phyloP scores from a whole-genome alignment of 2,329 filamentous ascomycete species.

The Ascochyta lentis region DNA sequence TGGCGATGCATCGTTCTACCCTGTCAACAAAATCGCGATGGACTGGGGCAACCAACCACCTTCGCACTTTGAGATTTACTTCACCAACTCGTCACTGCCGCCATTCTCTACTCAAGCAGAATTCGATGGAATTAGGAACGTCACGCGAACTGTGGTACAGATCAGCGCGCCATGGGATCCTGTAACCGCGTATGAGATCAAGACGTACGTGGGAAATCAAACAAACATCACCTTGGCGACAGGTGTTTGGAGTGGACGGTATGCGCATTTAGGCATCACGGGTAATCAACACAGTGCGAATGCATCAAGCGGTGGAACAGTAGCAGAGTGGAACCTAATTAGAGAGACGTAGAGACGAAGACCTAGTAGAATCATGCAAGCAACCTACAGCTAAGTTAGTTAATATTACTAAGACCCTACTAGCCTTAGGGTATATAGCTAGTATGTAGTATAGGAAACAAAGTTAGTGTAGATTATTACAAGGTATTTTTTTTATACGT shows the following conservation, averaged over 20 bases:
- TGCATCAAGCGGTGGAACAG: constrained; percentile 55
- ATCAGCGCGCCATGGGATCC: constrained; percentile 54
- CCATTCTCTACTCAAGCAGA: constrained; percentile 19
- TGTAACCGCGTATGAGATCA: constrained; percentile 44
- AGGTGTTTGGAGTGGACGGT: constrained; percentile 53
- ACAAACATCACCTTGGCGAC: constrained; percentile 52
- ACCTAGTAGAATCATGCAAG: too few species aligned
- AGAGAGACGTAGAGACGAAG: constrained; percentile 6
- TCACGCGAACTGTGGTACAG: constrained; percentile 35
- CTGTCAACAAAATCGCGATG: constrained; percentile 60
- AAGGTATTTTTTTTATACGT: too few species aligned
- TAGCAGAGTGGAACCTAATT: constrained; percentile 60
- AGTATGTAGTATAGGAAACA: too few species aligned
- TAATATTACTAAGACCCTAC: too few species aligned
- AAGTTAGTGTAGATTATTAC: too few species aligned
- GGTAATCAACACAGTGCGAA: constrained; percentile 53
- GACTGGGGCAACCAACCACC: constrained; percentile 68
- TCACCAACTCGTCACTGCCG: constrained; percentile 58
- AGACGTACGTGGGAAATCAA: constrained; percentile 53
- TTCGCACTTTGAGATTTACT: constrained; percentile 59
- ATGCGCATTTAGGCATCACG: constrained; percentile 55
- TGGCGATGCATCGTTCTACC: constrained; percentile 43
- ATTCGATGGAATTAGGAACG: constrained; percentile 21
- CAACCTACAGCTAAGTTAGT: too few species aligned
- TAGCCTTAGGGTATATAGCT: too few species aligned